phyloP scores from a whole-genome alignment of 116 monocot species.

The Phalaenopsis hybrid region DNA sequence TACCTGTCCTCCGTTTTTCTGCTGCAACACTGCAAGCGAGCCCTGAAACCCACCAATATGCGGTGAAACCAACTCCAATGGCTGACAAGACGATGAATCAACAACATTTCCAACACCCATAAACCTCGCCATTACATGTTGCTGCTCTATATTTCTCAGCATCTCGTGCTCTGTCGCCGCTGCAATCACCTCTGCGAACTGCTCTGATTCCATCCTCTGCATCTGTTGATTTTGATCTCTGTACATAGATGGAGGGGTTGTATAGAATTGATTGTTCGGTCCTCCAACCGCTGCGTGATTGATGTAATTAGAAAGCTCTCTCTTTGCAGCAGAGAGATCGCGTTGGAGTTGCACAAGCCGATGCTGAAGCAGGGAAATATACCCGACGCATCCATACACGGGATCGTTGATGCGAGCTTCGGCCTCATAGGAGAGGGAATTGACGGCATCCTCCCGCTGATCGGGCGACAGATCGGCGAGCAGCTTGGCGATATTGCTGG shows the following conservation, averaged over 20 bases:
- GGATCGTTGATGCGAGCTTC: slow-evolving; percentile 31
- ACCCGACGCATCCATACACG: slow-evolving; percentile 44
- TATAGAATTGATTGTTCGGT: neutral
- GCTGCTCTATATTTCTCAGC: too few species aligned
- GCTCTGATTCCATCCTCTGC: neutral
- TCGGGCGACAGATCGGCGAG: slow-evolving; percentile 22
- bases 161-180: slow-evolving; percentile 4
- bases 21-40: neutral
- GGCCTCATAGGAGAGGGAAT: slow-evolving; percentile 42
- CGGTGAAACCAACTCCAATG: slow-evolving; percentile 8
- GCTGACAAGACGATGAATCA: neutral
- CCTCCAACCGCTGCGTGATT: slow-evolving; percentile 11
- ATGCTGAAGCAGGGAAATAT: slow-evolving; percentile 32
- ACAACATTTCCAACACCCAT: neutral
- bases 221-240: neutral
- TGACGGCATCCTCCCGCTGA: slow-evolving; percentile 35
- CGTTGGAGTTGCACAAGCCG: slow-evolving; percentile 14
- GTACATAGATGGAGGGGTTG: neutral
- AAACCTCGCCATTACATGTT: neutral
- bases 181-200: neutral
- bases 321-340: slow-evolving; percentile 16
- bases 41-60: neutral
- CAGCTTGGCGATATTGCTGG: slow-evolving; percentile 43
- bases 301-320: slow-evolving; percentile 25
- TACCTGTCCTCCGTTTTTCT: slow-evolving; percentile 4